These are phyloP conservation scores for Amauroascus verrucosus DNA, from an alignment of 2,329 filamentous ascomycete genomes.

Conservation along the genomic window DNA sequence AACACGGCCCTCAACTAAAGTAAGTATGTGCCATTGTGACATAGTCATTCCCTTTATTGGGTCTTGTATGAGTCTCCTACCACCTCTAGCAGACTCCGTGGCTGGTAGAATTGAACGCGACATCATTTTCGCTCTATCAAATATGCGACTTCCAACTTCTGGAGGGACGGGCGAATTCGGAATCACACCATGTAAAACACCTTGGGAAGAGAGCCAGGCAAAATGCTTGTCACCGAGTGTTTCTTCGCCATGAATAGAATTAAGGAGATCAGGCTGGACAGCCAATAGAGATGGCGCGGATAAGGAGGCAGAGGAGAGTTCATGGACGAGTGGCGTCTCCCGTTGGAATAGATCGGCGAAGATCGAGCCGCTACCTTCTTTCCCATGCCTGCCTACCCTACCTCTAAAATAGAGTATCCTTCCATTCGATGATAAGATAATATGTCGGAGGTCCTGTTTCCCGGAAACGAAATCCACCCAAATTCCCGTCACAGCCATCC, in stretches of 20 bases:
- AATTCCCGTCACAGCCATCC: slow-evolving; percentile 73
- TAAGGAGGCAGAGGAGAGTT: slow-evolving; percentile 51
- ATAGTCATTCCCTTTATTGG: slow-evolving; percentile 69
- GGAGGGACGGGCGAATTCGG: slow-evolving; percentile 50
- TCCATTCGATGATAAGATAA: slow-evolving; percentile 69
- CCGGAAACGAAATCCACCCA: slow-evolving; percentile 67
- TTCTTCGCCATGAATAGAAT: slow-evolving; percentile 46
- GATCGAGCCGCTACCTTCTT: slow-evolving; percentile 73
- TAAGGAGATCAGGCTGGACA: slow-evolving; percentile 63
- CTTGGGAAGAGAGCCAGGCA: slow-evolving; percentile 82
- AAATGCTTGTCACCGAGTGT: slow-evolving; percentile 50
- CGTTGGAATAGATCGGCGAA: slow-evolving; percentile 82
- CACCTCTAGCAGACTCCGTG: slow-evolving; percentile 53
- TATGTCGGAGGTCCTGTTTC: slow-evolving; percentile 60
- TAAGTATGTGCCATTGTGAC: slow-evolving; percentile 87
- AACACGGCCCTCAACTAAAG: slow-evolving; percentile 69
- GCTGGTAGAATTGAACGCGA: slow-evolving; percentile 62
- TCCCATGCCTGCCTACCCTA: slow-evolving; percentile 58
- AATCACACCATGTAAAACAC: slow-evolving; percentile 78
- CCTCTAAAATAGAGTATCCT: slow-evolving; percentile 73
- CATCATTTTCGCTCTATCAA: slow-evolving; percentile 69
- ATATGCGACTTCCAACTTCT: slow-evolving; percentile 62
- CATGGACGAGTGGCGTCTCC: slow-evolving; percentile 68
- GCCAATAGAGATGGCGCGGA: slow-evolving; percentile 57
- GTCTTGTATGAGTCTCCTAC: slow-evolving; percentile 57